These are phyloP conservation scores for Hirsutella thompsonii DNA, from an alignment of 2,329 filamentous ascomycete genomes.

Conservation along the genomic window DNA sequence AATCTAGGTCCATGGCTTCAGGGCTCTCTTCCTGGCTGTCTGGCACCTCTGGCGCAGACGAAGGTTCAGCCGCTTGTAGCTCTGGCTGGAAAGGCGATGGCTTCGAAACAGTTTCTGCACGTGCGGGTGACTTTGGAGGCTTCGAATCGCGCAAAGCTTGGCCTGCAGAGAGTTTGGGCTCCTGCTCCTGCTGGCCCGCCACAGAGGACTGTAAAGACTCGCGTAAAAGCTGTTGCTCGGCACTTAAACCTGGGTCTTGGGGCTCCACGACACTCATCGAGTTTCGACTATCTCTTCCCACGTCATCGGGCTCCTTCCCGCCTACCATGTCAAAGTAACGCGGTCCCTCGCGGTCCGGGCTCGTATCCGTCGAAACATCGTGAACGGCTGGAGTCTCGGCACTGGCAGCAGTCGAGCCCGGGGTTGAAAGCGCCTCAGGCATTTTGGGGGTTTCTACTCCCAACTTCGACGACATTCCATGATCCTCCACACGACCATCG, in stretches of 20 bases:
- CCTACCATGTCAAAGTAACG: conserved; percentile 38
- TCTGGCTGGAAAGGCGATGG: background rate
- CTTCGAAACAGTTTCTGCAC: background rate
- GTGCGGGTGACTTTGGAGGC: background rate
- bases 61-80: background rate
- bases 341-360: conserved; percentile 54
- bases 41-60: conserved; percentile 14
- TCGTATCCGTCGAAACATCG: conserved; percentile 60
- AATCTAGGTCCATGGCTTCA: conserved; percentile 23
- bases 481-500: background rate
- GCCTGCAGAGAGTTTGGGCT: conserved; percentile 2
- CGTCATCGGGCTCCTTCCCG: conserved; percentile 26
- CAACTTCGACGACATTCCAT: conserved; percentile 18
- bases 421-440: conserved; percentile 37
- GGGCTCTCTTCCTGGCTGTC: conserved; percentile 20
- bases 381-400: conserved; percentile 58
- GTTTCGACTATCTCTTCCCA: conserved; percentile 7
- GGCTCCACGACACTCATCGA: background rate
- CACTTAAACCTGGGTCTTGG: conserved; percentile 7
- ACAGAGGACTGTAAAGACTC: conserved; percentile 24
- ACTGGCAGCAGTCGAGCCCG: conserved; percentile 58
- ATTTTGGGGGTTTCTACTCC: conserved; percentile 22
- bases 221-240: conserved; percentile 31
- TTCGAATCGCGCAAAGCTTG: conserved; percentile 2
- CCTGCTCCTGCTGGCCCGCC: conserved; percentile 7